These are phyloP conservation scores for Westerdykella sp. DNA, from an alignment of 2,329 filamentous ascomycete genomes.

Conservation along the genomic window DNA sequence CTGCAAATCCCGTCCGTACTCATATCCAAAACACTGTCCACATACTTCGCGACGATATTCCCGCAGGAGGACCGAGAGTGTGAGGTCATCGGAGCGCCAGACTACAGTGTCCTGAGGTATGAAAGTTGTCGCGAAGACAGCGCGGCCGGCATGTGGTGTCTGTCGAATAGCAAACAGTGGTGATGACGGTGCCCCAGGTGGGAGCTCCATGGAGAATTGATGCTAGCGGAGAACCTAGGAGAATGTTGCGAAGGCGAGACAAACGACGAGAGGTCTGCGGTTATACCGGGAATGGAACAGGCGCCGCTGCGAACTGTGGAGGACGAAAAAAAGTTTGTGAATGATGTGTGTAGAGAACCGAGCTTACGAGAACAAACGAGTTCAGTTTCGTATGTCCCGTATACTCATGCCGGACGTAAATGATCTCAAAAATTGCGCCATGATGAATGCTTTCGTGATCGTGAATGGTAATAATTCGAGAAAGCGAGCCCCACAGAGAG, in stretches of 20 bases:
- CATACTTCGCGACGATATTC: conserved; percentile 46
- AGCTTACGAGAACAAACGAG: conserved; percentile 3
- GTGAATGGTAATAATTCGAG: too few relatives aligned
- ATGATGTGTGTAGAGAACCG: conserved; percentile 1
- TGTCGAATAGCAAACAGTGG: conserved; percentile 34
- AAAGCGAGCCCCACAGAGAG: too few relatives aligned
- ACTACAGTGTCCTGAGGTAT: conserved; percentile 35
- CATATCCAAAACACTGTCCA: conserved; percentile 43
- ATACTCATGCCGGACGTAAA: conserved; percentile 21
- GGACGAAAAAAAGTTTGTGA: not conserved
- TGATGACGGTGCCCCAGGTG: conserved; percentile 21
- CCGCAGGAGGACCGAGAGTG: conserved; percentile 39
- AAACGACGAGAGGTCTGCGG: conserved; percentile 8
- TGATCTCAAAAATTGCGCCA: conserved; percentile 22
- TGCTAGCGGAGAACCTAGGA: conserved; percentile 2
- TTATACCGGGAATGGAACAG: too few relatives aligned
- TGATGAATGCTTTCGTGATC: conserved; percentile 6
- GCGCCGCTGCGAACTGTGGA: too few relatives aligned
- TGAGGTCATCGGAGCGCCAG: conserved; percentile 34
- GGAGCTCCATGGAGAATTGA: conserved; percentile 6
- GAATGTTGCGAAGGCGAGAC: conserved; percentile 12
- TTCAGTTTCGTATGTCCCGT: conserved; percentile 30
- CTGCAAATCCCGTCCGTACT: conserved; percentile 38
- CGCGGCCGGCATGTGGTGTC: conserved; percentile 41
- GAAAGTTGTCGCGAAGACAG: conserved; percentile 37